These are phyloP conservation scores for Polymyxa betae DNA, from an alignment of 208 protist species.

Conservation along the genomic window DNA sequence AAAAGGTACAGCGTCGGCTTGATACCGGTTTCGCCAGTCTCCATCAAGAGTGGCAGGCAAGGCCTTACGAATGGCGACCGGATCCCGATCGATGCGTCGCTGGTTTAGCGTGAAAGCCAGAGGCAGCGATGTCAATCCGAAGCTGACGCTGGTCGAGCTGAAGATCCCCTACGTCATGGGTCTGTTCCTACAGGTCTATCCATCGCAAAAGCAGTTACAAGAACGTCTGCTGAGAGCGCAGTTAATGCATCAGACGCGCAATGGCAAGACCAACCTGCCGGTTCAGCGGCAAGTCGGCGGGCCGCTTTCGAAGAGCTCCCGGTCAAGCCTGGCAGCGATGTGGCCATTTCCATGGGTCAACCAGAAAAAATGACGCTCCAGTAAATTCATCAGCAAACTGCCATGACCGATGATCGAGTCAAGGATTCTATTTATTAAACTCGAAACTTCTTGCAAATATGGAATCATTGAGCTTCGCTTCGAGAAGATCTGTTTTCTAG, in stretches of 20 bases:
- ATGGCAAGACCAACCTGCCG: background rate
- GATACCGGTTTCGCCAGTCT: too few species aligned
- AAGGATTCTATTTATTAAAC: background rate
- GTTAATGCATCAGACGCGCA: background rate
- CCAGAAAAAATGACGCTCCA: background rate
- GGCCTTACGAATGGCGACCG: background rate
- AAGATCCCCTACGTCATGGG: conserved; percentile 27
- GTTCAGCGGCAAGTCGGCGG: background rate
- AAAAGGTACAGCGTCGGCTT: too few species aligned
- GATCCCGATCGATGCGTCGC: background rate
- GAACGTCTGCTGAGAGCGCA: background rate
- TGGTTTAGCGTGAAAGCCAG: background rate
- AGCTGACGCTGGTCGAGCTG: background rate
- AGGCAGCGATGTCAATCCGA: background rate
- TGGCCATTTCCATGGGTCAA: conserved; percentile 14
- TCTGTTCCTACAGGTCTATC: background rate
- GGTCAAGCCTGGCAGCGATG: background rate
- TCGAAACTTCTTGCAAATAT: background rate
- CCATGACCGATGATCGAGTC: background rate
- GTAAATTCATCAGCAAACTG: background rate
- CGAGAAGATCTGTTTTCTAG: background rate
- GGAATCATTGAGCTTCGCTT: background rate
- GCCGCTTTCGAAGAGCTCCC: background rate
- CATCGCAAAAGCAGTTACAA: background rate
- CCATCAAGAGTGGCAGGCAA: too few species aligned